phyloP scores from a whole-genome alignment of 371 early-diverging fungal genomes.

The Apophysomyces sp. region DNA sequence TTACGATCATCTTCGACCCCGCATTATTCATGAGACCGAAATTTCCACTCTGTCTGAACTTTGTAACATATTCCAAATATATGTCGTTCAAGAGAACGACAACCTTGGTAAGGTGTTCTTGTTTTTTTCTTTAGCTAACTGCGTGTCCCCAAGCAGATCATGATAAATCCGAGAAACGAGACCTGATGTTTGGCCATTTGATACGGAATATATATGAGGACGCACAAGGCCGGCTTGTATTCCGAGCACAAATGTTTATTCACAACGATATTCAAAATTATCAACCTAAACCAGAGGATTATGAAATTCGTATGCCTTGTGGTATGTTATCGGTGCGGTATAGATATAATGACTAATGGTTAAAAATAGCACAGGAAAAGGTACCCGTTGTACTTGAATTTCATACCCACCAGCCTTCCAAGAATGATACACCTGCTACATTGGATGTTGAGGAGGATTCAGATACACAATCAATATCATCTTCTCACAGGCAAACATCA shows the following conservation, averaged over 20 bases:
- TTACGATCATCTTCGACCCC: conserved; percentile 83
- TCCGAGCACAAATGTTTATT: conserved; percentile 83
- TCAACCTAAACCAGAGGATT: conserved; percentile 68
- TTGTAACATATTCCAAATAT: conserved; percentile 70
- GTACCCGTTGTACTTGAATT: conserved; percentile 25
- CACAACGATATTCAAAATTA: conserved; percentile 76
- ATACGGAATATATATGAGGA: conserved; percentile 81
- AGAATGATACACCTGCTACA: conserved; percentile 26
- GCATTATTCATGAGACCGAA: conserved; percentile 80
- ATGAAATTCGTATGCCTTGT: conserved; percentile 28
- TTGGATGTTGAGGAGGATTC: conserved; percentile 38
- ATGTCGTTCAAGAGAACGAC: conserved; percentile 56
- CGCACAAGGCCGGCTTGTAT: conserved; percentile 81
- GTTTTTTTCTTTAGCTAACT: conserved; percentile 1
- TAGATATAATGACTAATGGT: neutral
- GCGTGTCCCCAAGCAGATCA: too few species aligned
- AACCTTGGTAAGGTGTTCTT: conserved; percentile 15
- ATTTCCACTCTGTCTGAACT: conserved; percentile 81
- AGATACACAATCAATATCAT: conserved; percentile 16
- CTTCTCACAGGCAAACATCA: conserved; percentile 14
- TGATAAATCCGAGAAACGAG: conserved; percentile 2
- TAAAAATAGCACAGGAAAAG: conserved; percentile 5
- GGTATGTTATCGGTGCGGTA: conserved; percentile 1
- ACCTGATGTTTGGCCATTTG: conserved; percentile 63
- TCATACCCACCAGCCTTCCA: neutral